Evolutionary conservation across 1,284 basidiomycete genomes (phyloP).

Genomic region (Cryptococcus jaspeensis): DNA sequence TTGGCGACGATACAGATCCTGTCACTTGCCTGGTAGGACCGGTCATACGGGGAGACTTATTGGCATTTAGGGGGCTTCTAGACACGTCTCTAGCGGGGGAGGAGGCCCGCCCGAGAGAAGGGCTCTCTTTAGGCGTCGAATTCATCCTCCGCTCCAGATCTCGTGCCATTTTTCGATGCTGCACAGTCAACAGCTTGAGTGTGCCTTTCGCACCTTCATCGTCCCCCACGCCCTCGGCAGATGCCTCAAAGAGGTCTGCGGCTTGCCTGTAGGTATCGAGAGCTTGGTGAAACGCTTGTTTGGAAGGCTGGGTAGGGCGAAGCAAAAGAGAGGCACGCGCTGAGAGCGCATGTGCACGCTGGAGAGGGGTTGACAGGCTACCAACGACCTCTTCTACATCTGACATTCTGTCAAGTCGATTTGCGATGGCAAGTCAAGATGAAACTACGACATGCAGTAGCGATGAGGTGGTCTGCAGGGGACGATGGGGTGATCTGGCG

Average conservation of each 20-base stretch:
- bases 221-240: neutral
- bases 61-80: neutral
- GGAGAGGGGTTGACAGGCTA: slow-evolving; percentile 5
- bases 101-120: too few relatives aligned
- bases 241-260: slow-evolving; percentile 38
- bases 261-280: slow-evolving; percentile 37
- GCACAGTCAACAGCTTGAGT: slow-evolving; percentile 39
- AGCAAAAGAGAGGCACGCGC: slow-evolving; percentile 36
- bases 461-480: too few relatives aligned
- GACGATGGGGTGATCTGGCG: too few relatives aligned
- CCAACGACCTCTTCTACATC: too few relatives aligned
- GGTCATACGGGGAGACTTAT: neutral
- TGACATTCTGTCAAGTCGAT: too few relatives aligned
- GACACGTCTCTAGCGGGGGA: neutral
- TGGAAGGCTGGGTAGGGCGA: slow-evolving; percentile 16
- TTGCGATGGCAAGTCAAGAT: too few relatives aligned
- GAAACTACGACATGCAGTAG: too few relatives aligned
- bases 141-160: slow-evolving; percentile 45
- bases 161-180: slow-evolving; percentile 44
- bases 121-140: neutral
- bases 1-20: neutral
- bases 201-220: slow-evolving; percentile 28
- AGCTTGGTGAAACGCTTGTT: slow-evolving; percentile 27
- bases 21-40: neutral
- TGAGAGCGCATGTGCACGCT: slow-evolving; percentile 46